phyloP scores from a whole-genome alignment of 208 protist genomes.

The Leishmania guyanensis region DNA sequence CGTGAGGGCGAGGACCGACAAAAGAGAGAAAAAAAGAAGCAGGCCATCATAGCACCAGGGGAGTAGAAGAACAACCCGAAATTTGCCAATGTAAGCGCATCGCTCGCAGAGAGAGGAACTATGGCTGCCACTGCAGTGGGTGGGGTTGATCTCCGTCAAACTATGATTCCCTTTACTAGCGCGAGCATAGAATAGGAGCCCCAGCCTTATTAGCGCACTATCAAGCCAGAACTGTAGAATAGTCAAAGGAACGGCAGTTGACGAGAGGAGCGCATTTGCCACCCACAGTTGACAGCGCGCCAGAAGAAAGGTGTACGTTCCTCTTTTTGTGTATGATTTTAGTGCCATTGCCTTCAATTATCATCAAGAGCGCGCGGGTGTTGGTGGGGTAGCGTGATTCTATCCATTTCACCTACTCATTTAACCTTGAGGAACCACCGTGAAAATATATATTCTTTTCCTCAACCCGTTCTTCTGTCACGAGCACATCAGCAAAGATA shows the following conservation, averaged over 20 bases:
- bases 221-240: neutral
- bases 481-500: neutral
- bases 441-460: slow-evolving; percentile 1
- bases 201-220: neutral
- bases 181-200: neutral
- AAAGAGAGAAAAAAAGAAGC: neutral
- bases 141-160: neutral
- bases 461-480: neutral
- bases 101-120: neutral
- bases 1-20: neutral
- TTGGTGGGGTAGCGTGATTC: neutral
- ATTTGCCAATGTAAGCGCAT: neutral
- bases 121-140: neutral
- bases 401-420: neutral
- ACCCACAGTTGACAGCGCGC: neutral
- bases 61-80: neutral
- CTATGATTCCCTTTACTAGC: neutral
- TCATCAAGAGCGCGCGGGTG: neutral
- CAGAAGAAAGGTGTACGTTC: neutral
- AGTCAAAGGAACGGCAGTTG: neutral
- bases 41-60: neutral
- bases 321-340: neutral
- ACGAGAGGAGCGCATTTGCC: neutral
- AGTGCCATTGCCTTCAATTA: neutral
- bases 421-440: neutral